Base-by-base conservation (phyloP, 2,329 filamentous ascomycete genomes). In the Corynespora cassiicola region DNA sequence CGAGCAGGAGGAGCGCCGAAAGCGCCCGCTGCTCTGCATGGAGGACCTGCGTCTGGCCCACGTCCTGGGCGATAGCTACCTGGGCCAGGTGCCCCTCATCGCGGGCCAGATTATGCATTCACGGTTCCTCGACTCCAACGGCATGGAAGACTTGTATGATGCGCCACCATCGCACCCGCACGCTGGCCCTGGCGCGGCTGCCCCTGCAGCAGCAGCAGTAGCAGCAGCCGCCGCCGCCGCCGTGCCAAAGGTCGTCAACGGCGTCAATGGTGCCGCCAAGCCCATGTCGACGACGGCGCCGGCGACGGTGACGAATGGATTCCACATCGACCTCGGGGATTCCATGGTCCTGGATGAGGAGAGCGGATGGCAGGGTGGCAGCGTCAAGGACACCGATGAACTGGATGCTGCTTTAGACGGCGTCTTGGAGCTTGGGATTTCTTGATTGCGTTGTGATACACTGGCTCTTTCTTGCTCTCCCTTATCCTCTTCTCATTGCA, bases 71-170 rank as follows among this genome's bases (percentile, higher is more conserved):
- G 88, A 94, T 36, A 82, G 80, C 17, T 85, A 88, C 42, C 77
- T 95, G 47, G 83, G 84, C 7, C 84, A 88, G 44, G 91, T 94
- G 71, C 89, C 88, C 0, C 76, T 89, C 16, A 75, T 95, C 23
- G 79, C 83, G 18, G 84, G 87, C 26, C 78, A 83, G 36, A 82
- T 96, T 29, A 74, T 85, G 56, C 61, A 65, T 21, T 81, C 84
- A 45, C 79, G 80, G 5, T 90, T 88, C 58, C 77, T 87, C 20
- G 89, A 94, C 18, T 53, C 58, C 0, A 45, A 57, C 1, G 63
- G 62, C 7, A 51, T 63, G 6, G 66, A 69, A 14, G 48, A 54
- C 0, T 20, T 56, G 0, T 57, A 61, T 16, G 25, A 36, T 8
- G 11, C 21, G 21, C 27, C 12, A 26, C 11, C 19, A 16, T 12